Percentiles rank a stretch among this genome's conserved stretches.
phyloP scores from a whole-genome alignment of 441 rosid species.

The Euphorbia celastroides region DNA sequence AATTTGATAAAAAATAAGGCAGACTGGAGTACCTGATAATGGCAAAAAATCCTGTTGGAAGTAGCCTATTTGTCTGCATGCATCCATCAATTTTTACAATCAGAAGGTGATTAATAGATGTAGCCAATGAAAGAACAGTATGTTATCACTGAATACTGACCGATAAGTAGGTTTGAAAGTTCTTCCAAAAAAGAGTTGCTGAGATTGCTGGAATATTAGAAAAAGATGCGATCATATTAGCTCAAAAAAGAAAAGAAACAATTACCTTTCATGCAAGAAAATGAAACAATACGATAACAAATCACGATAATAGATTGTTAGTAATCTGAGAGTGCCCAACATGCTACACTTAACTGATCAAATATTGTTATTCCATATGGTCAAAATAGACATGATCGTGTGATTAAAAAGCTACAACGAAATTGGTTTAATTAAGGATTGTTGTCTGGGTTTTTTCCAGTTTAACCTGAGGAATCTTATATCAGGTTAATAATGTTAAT shows the following conservation, averaged over 20 bases:
- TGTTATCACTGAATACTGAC: constrained; percentile 36
- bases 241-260: not conserved
- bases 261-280: not conserved
- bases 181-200: constrained; percentile 68
- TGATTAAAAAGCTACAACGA: too few species aligned
- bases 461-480: too few species aligned
- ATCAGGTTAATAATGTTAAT: too few species aligned
- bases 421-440: too few species aligned
- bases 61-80: constrained; percentile 67
- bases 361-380: not conserved
- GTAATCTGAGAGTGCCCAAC: not conserved
- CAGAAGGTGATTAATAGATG: not conserved
- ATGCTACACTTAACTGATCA: not conserved
- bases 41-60: constrained; percentile 58
- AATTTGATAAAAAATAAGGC: not conserved
- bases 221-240: constrained; percentile 2
- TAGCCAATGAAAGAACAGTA: constrained; percentile 6
- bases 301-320: not conserved
- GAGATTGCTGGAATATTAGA: constrained; percentile 58
- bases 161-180: constrained; percentile 53
- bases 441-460: too few species aligned
- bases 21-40: constrained; percentile 44
- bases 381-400: not conserved
- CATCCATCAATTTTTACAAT: constrained; percentile 20
- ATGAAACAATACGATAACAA: not conserved